A percentile compares a stretch with the other conserved stretches of the same genome.
phyloP scores from a whole-genome alignment of 257 asterid genomes.

The Paulownia fortunei region DNA sequence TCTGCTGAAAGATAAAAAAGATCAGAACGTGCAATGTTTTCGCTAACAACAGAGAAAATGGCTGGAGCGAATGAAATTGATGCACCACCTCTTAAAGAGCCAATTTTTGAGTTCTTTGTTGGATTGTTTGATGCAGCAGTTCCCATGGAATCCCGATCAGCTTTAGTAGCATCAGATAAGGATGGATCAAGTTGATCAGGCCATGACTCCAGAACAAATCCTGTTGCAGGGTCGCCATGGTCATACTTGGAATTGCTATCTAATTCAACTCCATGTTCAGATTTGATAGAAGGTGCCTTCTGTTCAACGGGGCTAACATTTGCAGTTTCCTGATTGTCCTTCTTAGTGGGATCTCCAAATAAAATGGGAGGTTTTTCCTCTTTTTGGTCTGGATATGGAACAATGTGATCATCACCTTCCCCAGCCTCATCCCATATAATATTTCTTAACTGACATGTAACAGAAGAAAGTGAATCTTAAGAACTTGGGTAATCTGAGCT shows the following conservation, averaged over 20 bases:
- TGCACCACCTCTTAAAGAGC: conserved; percentile 40
- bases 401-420: conserved; percentile 58
- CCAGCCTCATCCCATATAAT: conserved; percentile 63
- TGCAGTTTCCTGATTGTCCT: conserved; percentile 43
- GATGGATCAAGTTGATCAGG: conserved; percentile 34
- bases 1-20: conserved; percentile 38
- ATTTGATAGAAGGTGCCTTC: conserved; percentile 41
- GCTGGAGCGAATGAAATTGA: not conserved
- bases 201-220: conserved; percentile 37
- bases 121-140: conserved; percentile 38
- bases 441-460: conserved; percentile 54
- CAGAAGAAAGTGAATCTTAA: conserved; percentile 14
- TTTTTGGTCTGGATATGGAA: conserved; percentile 56
- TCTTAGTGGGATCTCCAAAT: conserved; percentile 40
- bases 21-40: conserved; percentile 11
- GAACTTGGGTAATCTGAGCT: conserved; percentile 3
- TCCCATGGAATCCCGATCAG: conserved; percentile 37
- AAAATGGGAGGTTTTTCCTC: conserved; percentile 40
- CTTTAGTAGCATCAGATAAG: conserved; percentile 33
- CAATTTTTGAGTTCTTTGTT: conserved; percentile 29
- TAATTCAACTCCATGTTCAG: conserved; percentile 33
- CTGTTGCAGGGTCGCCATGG: conserved; percentile 31
- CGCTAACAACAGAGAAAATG: not conserved
- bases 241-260: conserved; percentile 43
- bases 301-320: conserved; percentile 34